Base-by-base conservation (phyloP, 1,284 basidiomycete species). In the Cystobasidiaceae sp. region DNA sequence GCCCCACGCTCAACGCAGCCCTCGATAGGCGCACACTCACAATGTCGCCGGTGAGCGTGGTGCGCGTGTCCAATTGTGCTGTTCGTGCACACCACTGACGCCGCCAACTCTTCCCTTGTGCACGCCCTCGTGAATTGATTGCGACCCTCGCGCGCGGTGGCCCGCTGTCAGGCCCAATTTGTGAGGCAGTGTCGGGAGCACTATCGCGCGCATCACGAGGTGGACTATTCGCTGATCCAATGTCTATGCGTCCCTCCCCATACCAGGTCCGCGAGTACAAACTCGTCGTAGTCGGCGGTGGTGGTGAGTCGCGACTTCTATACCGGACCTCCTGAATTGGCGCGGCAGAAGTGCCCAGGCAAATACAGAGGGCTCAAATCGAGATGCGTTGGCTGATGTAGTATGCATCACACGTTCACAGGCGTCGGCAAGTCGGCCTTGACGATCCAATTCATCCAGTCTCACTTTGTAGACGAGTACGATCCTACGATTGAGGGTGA, bases 401-500 rank as follows among this genome's bases (percentile, higher is more conserved):
- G 27, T 39, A 52, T 55, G 25, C 46, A 67, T 69, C 41, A 69
- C 54, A 34, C 27, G 45, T 34, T 64, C 23, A n/a, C 69, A 92
- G 92, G 91, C 83, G 93, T 96, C 72, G 93, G 93, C 71, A 97
- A 97, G 82, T 94, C 89, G 49, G 92, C 92, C 25, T 80, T 97
- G 78, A 97, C 94, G 49, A 97, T 97, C 75, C 93, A 97, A 78
- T 97, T 97, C 82, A 97, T 76, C 34, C 80, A 81, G 70, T 88
- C 86, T 71, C 90, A 96, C 79, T 98, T 98, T 77, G 93, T 97
- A 56, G 92, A 97, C 78, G 94, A 97, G 79, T 98, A 94, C 75
- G 93, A 97, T 78, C 93, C 94, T 30, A 97, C 94, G 30, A 97
- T 97, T 72, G 93, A 93, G 78, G 90, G 89, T 89, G 70, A 71